Evolutionary conservation across 2,329 filamentous ascomycete genomes (phyloP), one percentile per base, ranked within the genome.

Genomic region (Achaetomium macrosporum): DNA sequence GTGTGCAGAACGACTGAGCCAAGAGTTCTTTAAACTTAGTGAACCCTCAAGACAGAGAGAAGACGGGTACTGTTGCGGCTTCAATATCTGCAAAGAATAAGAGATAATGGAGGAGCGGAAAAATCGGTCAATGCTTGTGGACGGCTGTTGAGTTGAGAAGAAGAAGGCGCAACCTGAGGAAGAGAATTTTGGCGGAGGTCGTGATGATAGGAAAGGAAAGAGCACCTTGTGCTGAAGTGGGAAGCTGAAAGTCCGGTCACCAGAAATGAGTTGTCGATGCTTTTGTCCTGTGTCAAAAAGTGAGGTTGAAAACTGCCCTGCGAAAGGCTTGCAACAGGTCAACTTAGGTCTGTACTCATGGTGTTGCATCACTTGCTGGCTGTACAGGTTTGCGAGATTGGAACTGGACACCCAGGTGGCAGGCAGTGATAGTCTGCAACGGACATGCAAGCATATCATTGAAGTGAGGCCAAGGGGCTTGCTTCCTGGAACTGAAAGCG

Each of bases 121-220:
- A 19, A 15, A 15, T 15, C 9, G 4, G 10, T 25, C 4, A 15
- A 42, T 17, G 10, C 16, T 39, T 20, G 15, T 19, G 2, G n/a
- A 12, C 7, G 11, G 35, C 2, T 11, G 29, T 41, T 11, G 35
- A 4, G 15, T n/a, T n/a, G 35, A n/a, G 47, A 47, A 33, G 8
- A 12, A 39, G 20, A 49, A 33, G 39, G 39, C 11, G 16, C 13
- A 33, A 15, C 11, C n/a, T 37, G 30, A 8, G 40, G 36, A 39
- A 41, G 35, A 20, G 40, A 11, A 16, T 2, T 36, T 41, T 43
- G 19, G n/a, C 13, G 11, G 37, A 25, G 10, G n/a, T 15, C 52
- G 47, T 47, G n/a, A 25, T 25, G 16, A 20, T 39, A 20, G 41
- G 19, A 42, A 42, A 36, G 48, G 48, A 51, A 54, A 31, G 52